Evolutionary conservation across 169 alveolate species (phyloP), one percentile per base, ranked within the genome.

Genomic region (Blepharisma undulans): DNA sequence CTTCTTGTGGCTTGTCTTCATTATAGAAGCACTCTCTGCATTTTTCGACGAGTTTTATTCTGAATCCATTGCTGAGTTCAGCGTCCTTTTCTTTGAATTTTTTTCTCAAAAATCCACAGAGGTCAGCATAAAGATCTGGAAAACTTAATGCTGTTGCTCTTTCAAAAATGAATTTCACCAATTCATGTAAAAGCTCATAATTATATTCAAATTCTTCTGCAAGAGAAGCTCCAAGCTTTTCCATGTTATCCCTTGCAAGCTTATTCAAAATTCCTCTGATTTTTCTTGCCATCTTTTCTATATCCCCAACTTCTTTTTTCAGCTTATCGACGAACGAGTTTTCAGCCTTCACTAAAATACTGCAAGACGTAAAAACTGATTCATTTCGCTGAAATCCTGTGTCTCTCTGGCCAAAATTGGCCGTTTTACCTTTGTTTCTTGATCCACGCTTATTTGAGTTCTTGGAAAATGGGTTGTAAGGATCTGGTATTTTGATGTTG

Each of bases 11-110:
- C 14, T 25, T 30, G 22, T 82, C 89, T 60, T 48, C 77, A 48
- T 82, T 82, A 30, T 82, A 82, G 60, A 82, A 82, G 48, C 89
- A 82, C 76, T 82, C 89, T 82, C 77, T 22, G 48, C 89, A 82
- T 33, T 82, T 82, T 30, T 34, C 89, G 25, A 82, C 77, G 29
- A 82, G 22, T 30, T 27, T 25, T 74, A 25, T 60, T 74, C 89
- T 33, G 76, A 82, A 82, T 74, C 60, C 34, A 21, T 22, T 82
- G 25, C 33, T 25, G 33, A 82, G 60, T 72, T 82, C 60, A 21
- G 7, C 34, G 29, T 25, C 86, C 16, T 74, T 74, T 22, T 74
- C 80, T 48, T 34, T 48, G 76, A 82, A 82, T 22, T 82, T 60
- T 82, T 82, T 32, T 34, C 77, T 21, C 36, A 82, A 60, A 4